Base-by-base conservation (phyloP, 2,329 filamentous ascomycete genomes). In the Talaromyces pinophilus region DNA sequence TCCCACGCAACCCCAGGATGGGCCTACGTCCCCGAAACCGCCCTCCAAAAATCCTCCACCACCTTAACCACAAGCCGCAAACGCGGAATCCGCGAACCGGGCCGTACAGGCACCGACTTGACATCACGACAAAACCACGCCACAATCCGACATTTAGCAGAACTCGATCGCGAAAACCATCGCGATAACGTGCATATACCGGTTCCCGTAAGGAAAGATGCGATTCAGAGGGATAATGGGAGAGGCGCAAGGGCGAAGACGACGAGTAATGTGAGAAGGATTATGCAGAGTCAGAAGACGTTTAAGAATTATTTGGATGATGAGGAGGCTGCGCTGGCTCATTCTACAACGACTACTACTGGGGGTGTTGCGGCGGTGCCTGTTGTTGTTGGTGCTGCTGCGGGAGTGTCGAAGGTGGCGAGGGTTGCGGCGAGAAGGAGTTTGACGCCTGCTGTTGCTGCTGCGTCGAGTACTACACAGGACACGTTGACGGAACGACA, bases 11-110 rank as follows among this genome's bases (percentile, higher is more conserved):
- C 92, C 0, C 93, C 94, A 0, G 94, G 94, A 73, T 98, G 93
- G 90, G 92, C 92, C 13, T 97, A 97, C 76, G 92, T 97, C 1
- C 89, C 93, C 35, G 92, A 97, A 75, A 88, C 86, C 17, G 75
- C 85, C 77, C 84, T 86, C 65, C 84, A 87, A 64, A 84, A 86
- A 13, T 83, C 87, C 10, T 84, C 85, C 82, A 69, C 79, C 78
- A 68, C 81, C 67, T 82, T 75, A 76, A 80, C 78, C 74, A 82
- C 76, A 67, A 80, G 78, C 57, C 86, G 90, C 69, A 96, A 96
- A 80, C 90, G 92, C 73, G 88, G 87, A 35, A 86, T 87, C 22
- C 85, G 90, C 69, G 86, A 84, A 67, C 82, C 82, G 4, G 82
- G 79, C 60, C 81, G 82, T 33, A 78, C 80, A 68, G 85, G 87